Base-by-base conservation (phyloP, 164 flowering plant genomes). In the Sedum album region DNA sequence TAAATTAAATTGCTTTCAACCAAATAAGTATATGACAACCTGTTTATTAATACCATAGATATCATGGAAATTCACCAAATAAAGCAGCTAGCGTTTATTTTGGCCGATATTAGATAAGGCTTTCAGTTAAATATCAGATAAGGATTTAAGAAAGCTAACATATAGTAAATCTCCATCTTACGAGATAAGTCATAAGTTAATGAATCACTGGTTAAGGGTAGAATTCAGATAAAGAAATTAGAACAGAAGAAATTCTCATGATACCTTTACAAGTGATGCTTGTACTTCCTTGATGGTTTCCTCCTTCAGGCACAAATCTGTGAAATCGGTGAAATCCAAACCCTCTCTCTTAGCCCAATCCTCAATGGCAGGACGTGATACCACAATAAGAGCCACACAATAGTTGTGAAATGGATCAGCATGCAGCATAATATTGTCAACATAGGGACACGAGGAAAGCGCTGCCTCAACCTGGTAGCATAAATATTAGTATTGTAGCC, bases 351-450 rank as follows among this genome's bases (percentile, higher is more conserved):
- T 66, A 69, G 96, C 97, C 97, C 97, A 94, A 8, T 75, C 85
- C 78, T 87, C 93, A 51, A 94, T 3, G 4, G 86, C 73, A 44
- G 46, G 46, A 41, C 15, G 46, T 11, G 46, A 41, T 64, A 85
- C 88, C 65, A 90, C 97, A 73, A 94, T 88, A 69, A 94, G 82
- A 72, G 99, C 99, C 79, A 94, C 97, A 78, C 96, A 91, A 79
- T 81, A 91, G 73, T 82, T 91, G 71, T 86, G 87, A 65, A 89
- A 94, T 38, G 98, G 88, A 80, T 91, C 88, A 39, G 96, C 97
- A 76, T 94, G 92, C 76, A 91, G 6, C 97, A 94, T 90, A 15
- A 94, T 85, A 69, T 86, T 94, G 79, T 88, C 96, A 2, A 89
- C 93, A 69, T 87, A 91, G 0, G 97, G 85, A 80, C 93, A 82